Conservation (phyloP, 179 eudicot genomes). For the Sideroxylon spinosum region DNA sequence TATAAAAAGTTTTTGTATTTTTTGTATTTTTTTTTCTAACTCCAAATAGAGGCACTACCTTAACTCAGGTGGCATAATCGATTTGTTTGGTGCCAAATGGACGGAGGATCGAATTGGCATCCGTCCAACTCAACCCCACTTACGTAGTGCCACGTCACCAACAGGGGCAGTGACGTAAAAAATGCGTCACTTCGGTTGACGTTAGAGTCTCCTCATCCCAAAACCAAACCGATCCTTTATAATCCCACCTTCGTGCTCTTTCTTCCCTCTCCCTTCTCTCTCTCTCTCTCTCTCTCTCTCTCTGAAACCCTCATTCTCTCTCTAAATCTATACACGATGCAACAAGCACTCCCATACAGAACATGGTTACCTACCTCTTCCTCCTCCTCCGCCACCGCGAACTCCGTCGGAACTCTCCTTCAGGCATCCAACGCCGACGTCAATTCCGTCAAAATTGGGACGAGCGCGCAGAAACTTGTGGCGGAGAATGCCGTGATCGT, state of each 20-base stretch:
- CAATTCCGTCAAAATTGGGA: not conserved
- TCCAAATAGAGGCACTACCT: no score
- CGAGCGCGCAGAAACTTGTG: constrained; percentile 21
- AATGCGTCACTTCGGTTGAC: constrained; percentile 35
- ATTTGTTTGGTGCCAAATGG: no score
- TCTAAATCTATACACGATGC: constrained; percentile 22
- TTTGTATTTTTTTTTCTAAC: no score
- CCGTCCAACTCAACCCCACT: not conserved
- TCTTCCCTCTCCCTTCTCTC: not conserved
- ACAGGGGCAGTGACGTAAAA: constrained; percentile 22
- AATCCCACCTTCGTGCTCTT: not conserved
- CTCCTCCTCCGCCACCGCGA: constrained; percentile 13
- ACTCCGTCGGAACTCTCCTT: not conserved
- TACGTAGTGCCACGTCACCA: constrained; percentile 19
- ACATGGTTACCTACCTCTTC: constrained; percentile 18
- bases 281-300: constrained; percentile 15
- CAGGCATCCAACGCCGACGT: not conserved
- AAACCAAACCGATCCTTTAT: not conserved
- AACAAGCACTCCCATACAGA: constrained; percentile 24
- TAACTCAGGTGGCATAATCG: no score
- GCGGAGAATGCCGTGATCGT: constrained; percentile 67
- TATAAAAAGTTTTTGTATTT: no score
- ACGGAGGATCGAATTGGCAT: not conserved
- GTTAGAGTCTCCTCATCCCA: constrained; percentile 14
- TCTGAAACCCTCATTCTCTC: constrained; percentile 9